phyloP scores from a whole-genome alignment of 2,329 filamentous ascomycete genomes.

The Colletotrichum scovillei region DNA sequence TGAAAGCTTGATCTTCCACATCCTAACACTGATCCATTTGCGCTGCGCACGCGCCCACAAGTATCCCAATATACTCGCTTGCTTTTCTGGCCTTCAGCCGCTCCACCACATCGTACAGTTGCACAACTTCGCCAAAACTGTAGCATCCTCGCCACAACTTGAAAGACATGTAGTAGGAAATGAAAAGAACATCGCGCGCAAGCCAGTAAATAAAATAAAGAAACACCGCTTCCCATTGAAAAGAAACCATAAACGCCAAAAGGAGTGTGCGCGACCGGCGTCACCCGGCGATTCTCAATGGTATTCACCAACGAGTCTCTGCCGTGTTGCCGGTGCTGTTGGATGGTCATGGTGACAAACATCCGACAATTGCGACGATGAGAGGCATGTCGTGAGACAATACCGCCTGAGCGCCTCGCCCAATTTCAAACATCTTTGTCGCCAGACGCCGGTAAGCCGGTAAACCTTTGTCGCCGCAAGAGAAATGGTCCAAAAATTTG shows the following conservation, averaged over 20 bases:
- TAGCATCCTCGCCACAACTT: conserved; percentile 12
- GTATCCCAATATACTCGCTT: conserved; percentile 24
- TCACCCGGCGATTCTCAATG: conserved; percentile 30
- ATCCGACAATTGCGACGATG: not conserved
- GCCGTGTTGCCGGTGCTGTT: conserved; percentile 24
- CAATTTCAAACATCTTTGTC: not conserved
- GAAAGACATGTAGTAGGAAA: conserved; percentile 13
- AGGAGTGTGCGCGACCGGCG: conserved; percentile 35
- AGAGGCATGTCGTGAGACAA: not conserved
- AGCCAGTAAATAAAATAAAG: conserved; percentile 10
- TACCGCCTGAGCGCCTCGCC: not conserved
- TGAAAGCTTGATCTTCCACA: not conserved
- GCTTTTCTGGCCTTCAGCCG: conserved; percentile 21
- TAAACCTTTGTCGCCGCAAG: conserved; percentile 7
- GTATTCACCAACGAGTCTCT: conserved; percentile 3
- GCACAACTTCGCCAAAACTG: conserved; percentile 29
- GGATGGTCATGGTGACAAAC: conserved; percentile 23
- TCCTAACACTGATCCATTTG: not conserved
- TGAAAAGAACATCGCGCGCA: not conserved
- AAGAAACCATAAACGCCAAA: conserved; percentile 32
- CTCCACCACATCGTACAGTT: conserved; percentile 33
- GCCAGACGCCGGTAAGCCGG: conserved; percentile 16
- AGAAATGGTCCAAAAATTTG: conserved; percentile 9
- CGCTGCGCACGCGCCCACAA: conserved; percentile 2
- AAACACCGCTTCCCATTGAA: conserved; percentile 34